These are phyloP conservation scores for Ustilago esculenta DNA, from an alignment of 1,284 basidiomycete species.

Conservation along the genomic window DNA sequence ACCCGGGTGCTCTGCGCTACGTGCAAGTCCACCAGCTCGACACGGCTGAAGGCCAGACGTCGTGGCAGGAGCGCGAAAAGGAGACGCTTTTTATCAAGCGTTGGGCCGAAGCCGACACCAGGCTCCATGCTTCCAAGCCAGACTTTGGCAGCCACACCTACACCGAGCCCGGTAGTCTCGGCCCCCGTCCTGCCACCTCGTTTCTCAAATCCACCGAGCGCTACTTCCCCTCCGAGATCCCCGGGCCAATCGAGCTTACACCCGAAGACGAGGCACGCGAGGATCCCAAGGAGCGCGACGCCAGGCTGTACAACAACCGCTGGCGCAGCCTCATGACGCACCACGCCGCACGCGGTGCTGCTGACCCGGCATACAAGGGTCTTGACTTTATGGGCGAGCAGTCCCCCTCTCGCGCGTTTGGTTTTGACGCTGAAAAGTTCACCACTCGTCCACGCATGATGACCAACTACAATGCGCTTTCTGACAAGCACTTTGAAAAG, in stretches of 20 bases:
- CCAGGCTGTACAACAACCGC: slow-evolving; percentile 30
- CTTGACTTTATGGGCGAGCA: slow-evolving; percentile 47
- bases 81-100: slow-evolving; percentile 56
- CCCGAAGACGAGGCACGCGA: slow-evolving; percentile 29
- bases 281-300: slow-evolving; percentile 18
- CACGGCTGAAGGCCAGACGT: slow-evolving; percentile 52
- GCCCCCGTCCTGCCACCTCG: slow-evolving; percentile 38
- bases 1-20: slow-evolving; percentile 53
- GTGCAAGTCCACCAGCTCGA: slow-evolving; percentile 53
- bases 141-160: slow-evolving; percentile 9
- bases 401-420: slow-evolving; percentile 28
- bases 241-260: slow-evolving; percentile 24
- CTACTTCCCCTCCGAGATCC: slow-evolving; percentile 46
- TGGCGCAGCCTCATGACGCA: slow-evolving; percentile 40
- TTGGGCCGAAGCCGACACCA: slow-evolving; percentile 55
- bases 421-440: slow-evolving; percentile 42
- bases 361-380: slow-evolving; percentile 38
- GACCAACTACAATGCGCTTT: slow-evolving; percentile 58
- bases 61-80: slow-evolving; percentile 57
- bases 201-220: slow-evolving; percentile 44
- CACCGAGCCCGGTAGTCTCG: slow-evolving; percentile 20
- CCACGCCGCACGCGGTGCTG: slow-evolving; percentile 36
- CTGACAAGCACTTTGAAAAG: slow-evolving; percentile 50
- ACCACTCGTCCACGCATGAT: slow-evolving; percentile 47
- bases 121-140: slow-evolving; percentile 39